Evolutionary conservation across 208 protist species (phyloP).

Genomic region (Vickermania ingenoplastis): DNA sequence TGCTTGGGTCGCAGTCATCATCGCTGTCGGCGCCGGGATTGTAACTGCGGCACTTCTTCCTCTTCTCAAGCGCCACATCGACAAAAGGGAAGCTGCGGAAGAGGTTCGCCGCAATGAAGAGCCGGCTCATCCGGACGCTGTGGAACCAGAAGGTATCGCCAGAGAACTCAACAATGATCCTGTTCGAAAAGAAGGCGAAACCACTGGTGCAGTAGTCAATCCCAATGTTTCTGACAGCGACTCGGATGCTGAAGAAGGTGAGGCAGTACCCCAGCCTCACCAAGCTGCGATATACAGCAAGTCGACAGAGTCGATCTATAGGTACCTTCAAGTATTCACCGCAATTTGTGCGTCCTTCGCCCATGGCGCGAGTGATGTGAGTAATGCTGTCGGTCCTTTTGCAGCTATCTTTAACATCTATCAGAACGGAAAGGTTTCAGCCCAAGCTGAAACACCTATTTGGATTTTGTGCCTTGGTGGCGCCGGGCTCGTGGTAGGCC

Average conservation of each 20-base stretch:
- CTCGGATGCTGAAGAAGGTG: not conserved
- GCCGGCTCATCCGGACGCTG: not conserved
- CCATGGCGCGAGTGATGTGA: conserved; percentile 81
- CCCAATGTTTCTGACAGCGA: not conserved
- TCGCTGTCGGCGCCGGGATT: conserved; percentile 31
- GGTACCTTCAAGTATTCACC: conserved; percentile 77
- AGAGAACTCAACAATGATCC: conserved; percentile 1
- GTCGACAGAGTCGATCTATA: conserved; percentile 59
- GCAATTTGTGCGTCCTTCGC: conserved; percentile 75
- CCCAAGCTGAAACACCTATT: conserved; percentile 27
- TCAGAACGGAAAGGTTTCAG: conserved; percentile 23
- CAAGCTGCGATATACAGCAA: conserved; percentile 14
- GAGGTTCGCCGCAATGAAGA: conserved; percentile 12
- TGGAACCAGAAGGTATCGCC: conserved; percentile 8
- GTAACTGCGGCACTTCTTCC: conserved; percentile 43
- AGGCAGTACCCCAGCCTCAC: conserved; percentile 20
- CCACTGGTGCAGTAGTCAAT: conserved; percentile 4
- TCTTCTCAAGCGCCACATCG: conserved; percentile 35
- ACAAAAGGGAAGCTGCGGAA: conserved; percentile 12
- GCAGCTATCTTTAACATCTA: conserved; percentile 67
- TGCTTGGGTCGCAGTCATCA: conserved; percentile 42
- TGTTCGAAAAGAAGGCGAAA: conserved; percentile 3
- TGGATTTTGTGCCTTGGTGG: conserved; percentile 69
- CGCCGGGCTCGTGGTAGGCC: conserved; percentile 55
- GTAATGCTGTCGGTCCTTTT: conserved; percentile 74